A percentile compares a stretch with the other conserved stretches of the same genome.
These are phyloP conservation scores for Neoscytalidium dimidiatum DNA, from an alignment of 2,329 filamentous ascomycete genomes.

Conservation along the genomic window DNA sequence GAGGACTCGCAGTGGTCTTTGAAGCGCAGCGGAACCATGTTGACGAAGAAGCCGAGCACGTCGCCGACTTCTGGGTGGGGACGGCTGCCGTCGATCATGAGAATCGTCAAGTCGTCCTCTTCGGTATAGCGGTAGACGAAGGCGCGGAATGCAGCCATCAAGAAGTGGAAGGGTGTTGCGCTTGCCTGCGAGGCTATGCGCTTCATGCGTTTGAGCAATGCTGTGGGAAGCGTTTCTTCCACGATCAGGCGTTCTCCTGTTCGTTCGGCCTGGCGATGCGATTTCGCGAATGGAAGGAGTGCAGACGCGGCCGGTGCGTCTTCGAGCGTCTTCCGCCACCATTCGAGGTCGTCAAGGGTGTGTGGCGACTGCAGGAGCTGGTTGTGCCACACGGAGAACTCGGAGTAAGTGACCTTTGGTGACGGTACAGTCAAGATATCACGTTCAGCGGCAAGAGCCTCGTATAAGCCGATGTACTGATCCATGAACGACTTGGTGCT, in stretches of 20 bases:
- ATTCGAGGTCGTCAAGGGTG: conserved; percentile 22
- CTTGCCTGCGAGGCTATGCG: conserved; percentile 28
- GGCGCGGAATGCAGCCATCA: conserved; percentile 45
- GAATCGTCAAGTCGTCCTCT: conserved; percentile 48
- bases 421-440: conserved; percentile 25
- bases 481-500: conserved; percentile 30
- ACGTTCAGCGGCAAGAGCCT: conserved; percentile 22
- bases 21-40: conserved; percentile 52
- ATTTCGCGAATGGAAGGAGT: conserved; percentile 24
- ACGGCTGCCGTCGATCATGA: conserved; percentile 50
- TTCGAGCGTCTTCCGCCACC: conserved; percentile 23
- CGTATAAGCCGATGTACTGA: conserved; percentile 25
- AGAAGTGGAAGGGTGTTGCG: conserved; percentile 48
- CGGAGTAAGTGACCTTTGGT: conserved; percentile 25
- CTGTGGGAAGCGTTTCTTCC: conserved; percentile 21
- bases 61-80: conserved; percentile 32
- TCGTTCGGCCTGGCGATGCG: conserved; percentile 19
- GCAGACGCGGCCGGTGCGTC: conserved; percentile 20
- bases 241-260: conserved; percentile 23
- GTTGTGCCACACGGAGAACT: conserved; percentile 30
- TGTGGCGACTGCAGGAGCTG: conserved; percentile 22
- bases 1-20: conserved; percentile 24
- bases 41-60: conserved; percentile 52
- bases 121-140: conserved; percentile 37
- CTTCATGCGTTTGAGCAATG: conserved; percentile 29